phyloP scores from a whole-genome alignment of 495 filamentous ascomycete genomes.

The Xylaria nigripes region DNA sequence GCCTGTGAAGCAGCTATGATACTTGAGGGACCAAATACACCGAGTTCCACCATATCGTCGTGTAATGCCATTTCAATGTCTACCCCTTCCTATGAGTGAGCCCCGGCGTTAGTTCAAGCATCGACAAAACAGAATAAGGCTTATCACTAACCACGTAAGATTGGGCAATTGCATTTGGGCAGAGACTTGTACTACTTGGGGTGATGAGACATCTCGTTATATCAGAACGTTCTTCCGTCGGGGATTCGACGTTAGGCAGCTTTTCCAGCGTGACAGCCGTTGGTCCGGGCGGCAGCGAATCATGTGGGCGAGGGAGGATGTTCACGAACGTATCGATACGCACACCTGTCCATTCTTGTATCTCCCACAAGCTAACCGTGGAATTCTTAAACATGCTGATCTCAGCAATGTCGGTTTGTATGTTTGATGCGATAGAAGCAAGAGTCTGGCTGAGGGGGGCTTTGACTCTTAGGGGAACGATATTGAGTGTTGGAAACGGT shows the following conservation, averaged over 20 bases:
- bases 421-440: conserved; percentile 19
- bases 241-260: neutral
- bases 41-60: conserved; percentile 42
- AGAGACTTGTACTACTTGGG: conserved; percentile 4
- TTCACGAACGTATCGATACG: conserved; percentile 47
- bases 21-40: conserved; percentile 39
- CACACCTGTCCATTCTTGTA: conserved; percentile 40
- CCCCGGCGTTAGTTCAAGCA: neutral
- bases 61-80: conserved; percentile 47
- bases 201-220: neutral
- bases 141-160: conserved; percentile 30
- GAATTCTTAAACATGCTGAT: conserved; percentile 29
- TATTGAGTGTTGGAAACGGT: conserved; percentile 32
- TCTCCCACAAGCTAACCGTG: conserved; percentile 41
- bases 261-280: conserved; percentile 14
- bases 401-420: conserved; percentile 34
- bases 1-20: conserved; percentile 9
- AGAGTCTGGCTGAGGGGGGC: conserved; percentile 1
- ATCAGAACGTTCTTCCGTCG: neutral
- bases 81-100: conserved; percentile 37
- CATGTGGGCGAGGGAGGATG: conserved; percentile 37
- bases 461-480: conserved; percentile 34
- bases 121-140: neutral
- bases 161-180: conserved; percentile 17
- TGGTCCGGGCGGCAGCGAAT: conserved; percentile 6